Conservation (phyloP, 2,329 filamentous ascomycete genomes). For the Alternaria sp. region DNA sequence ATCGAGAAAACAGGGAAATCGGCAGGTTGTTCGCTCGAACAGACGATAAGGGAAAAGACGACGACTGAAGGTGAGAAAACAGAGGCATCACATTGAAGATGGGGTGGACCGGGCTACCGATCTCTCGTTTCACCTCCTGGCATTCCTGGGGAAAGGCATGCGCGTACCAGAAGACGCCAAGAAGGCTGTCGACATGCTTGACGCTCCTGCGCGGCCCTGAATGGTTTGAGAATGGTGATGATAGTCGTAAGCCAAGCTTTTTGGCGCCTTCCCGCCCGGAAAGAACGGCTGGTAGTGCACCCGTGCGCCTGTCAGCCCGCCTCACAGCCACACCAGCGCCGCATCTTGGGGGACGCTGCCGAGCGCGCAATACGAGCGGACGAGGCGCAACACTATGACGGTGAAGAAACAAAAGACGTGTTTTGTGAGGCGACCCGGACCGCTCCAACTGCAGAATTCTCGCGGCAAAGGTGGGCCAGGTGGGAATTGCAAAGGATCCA, state of each 20-base stretch:
- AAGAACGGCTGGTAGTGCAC: constrained; percentile 18
- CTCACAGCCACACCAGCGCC: constrained; percentile 17
- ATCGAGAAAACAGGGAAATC: constrained; percentile 6
- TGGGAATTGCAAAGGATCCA: not conserved
- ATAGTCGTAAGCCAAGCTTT: constrained; percentile 20
- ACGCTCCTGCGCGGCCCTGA: not conserved
- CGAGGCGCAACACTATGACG: not conserved
- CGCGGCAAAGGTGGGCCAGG: not conserved
- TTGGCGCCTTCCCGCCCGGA: constrained; percentile 18
- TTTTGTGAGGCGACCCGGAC: not conserved
- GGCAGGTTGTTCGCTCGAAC: constrained; percentile 1
- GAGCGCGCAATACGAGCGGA: not conserved
- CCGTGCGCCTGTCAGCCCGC: not conserved
- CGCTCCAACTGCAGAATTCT: not conserved
- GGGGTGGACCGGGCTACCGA: constrained; percentile 2
- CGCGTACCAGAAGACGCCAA: constrained; percentile 24
- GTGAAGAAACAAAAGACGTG: not conserved
- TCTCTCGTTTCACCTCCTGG: constrained; percentile 7
- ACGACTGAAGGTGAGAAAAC: not conserved
- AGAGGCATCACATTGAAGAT: not conserved
- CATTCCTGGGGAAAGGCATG: constrained; percentile 14
- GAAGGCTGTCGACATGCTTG: constrained; percentile 5
- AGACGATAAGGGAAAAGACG: not conserved
- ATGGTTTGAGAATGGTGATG: constrained; percentile 22
- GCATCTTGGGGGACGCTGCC: not conserved